A percentile compares a stretch with the other conserved stretches of the same genome.
Evolutionary conservation across 768 basidiomycete genomes (phyloP).

Genomic region (Lentinula boryana): DNA sequence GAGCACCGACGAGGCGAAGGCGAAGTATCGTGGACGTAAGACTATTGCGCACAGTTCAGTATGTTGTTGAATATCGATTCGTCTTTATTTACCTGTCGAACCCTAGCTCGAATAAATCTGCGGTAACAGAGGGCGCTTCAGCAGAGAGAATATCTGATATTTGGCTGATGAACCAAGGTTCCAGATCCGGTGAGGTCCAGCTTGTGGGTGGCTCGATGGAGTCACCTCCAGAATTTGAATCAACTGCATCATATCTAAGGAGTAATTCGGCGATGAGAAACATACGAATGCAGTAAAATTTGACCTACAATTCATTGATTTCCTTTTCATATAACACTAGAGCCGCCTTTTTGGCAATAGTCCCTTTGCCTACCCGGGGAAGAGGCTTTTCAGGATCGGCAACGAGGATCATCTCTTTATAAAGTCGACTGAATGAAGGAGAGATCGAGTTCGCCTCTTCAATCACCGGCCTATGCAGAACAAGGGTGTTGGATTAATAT

Average conservation of each 20-base stretch:
- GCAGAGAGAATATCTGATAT: conserved; percentile 20
- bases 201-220: conserved; percentile 7
- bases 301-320: conserved; percentile 32
- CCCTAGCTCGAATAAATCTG: conserved; percentile 21
- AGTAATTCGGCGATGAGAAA: conserved; percentile 4
- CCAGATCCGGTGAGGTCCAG: conserved; percentile 7
- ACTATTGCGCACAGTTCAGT: conserved; percentile 10
- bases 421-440: conserved; percentile 36
- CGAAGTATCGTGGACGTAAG: conserved; percentile 23
- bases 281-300: conserved; percentile 14
- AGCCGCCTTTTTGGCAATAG: conserved; percentile 34
- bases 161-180: conserved; percentile 16
- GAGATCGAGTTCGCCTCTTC: conserved; percentile 35
- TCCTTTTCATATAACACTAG: conserved; percentile 31
- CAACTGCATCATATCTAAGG: conserved; percentile 8
- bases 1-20: conserved; percentile 25
- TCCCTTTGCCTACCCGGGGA: conserved; percentile 38
- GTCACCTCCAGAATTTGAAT: conserved; percentile 1
- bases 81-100: conserved; percentile 18
- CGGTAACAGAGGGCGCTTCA: conserved; percentile 12
- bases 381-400: conserved; percentile 33
- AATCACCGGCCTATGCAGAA: conserved; percentile 24
- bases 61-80: background rate
- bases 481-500: background rate
- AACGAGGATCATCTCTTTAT: conserved; percentile 48